These are phyloP conservation scores for Sugiyamaella japonica DNA, from an alignment of 1,139 yeast genomes.

Conservation along the genomic window DNA sequence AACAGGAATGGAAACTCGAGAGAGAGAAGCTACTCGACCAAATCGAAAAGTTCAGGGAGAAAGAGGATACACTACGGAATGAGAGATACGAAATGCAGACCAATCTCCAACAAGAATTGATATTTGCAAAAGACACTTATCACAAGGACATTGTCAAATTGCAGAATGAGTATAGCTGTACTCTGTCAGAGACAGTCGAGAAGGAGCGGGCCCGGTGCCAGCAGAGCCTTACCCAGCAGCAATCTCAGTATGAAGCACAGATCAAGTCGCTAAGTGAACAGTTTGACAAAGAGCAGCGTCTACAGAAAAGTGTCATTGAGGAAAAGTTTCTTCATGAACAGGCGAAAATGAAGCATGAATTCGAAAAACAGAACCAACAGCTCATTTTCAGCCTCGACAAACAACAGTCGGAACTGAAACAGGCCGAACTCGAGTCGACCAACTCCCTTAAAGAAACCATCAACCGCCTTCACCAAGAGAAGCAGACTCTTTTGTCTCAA, in stretches of 20 bases:
- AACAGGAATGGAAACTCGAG: conserved; percentile 43
- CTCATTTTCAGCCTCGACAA: conserved; percentile 16
- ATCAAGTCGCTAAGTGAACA: conserved; percentile 27
- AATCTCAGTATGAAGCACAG: conserved; percentile 18
- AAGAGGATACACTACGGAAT: conserved; percentile 4
- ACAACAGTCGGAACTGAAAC: conserved; percentile 21
- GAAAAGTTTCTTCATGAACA: conserved; percentile 6
- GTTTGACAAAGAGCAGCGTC: conserved; percentile 24
- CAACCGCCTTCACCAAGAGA: conserved; percentile 12
- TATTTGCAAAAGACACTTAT: background rate
- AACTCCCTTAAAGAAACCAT: conserved; percentile 23
- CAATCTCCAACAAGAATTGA: background rate
- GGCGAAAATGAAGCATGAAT: conserved; percentile 8
- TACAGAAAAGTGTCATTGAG: conserved; percentile 15
- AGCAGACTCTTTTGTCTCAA: conserved; percentile 10
- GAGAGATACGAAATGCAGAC: conserved; percentile 1
- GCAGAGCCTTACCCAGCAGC: conserved; percentile 6
- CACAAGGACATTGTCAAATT: background rate
- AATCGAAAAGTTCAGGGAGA: conserved; percentile 23
- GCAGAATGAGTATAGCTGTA: background rate
- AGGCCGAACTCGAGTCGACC: conserved; percentile 23
- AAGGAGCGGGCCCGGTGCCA: conserved; percentile 10
- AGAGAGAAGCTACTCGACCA: conserved; percentile 41
- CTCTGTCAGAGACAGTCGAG: conserved; percentile 9
- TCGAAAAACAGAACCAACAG: conserved; percentile 7